Evolutionary conservation across 202 grass and related monocot species (phyloP).

Genomic region (Alloteropsis angusta): DNA sequence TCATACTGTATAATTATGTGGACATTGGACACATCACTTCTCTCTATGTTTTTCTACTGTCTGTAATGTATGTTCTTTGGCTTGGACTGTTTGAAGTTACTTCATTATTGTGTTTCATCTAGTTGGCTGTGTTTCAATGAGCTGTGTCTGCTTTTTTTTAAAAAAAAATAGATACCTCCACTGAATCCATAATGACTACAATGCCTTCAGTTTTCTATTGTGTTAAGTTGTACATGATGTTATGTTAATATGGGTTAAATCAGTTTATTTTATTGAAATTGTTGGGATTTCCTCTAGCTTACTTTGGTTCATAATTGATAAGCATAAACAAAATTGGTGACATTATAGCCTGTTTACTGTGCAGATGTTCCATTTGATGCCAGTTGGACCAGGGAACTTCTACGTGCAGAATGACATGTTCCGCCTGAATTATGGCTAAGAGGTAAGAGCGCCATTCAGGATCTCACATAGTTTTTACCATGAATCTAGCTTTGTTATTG

Average conservation of each 20-base stretch:
- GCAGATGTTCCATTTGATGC: slow-evolving; percentile 71
- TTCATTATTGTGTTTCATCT: background rate
- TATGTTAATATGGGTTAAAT: background rate
- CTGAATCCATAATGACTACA: background rate
- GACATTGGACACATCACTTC: background rate
- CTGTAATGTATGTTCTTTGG: background rate
- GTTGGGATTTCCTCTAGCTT: background rate
- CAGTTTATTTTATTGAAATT: background rate
- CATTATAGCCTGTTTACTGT: background rate
- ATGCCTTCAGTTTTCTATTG: background rate
- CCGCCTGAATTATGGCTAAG: slow-evolving; percentile 62
- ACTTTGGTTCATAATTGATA: background rate
- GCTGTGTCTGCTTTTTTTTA: background rate
- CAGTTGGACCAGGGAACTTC: slow-evolving; percentile 39
- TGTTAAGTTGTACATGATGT: background rate
- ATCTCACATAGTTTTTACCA: background rate
- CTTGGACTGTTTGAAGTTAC: background rate
- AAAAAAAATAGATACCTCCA: background rate
- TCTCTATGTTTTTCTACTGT: background rate
- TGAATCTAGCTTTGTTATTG: background rate
- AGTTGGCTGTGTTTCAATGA: background rate
- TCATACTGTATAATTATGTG: background rate
- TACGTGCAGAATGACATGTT: slow-evolving; percentile 70
- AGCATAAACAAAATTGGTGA: background rate
- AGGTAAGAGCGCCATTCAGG: background rate